Evolutionary conservation across 1,284 basidiomycete genomes (phyloP).

Genomic region (Ganoderma sp.): DNA sequence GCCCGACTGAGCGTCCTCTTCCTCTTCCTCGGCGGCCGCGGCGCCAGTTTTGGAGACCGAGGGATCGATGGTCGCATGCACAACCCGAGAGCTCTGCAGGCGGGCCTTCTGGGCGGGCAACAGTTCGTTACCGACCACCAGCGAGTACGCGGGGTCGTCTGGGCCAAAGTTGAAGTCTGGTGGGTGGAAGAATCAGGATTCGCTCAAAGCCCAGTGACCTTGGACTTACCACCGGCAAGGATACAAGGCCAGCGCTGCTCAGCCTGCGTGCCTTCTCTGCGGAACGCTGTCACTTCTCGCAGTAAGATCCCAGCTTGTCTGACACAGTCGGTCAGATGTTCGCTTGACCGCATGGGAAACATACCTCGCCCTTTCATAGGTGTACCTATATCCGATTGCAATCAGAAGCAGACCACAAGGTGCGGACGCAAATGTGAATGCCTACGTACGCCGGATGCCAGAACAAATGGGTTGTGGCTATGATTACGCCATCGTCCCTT

Average conservation of each 20-base stretch:
- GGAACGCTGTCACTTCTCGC: conserved; percentile 68
- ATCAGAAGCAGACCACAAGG: conserved; percentile 12
- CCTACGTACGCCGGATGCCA: conserved; percentile 86
- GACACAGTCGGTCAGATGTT: conserved; percentile 19
- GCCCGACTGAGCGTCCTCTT: conserved; percentile 40
- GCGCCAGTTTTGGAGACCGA: conserved; percentile 44
- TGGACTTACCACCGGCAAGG: conserved; percentile 76
- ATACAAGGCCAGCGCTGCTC: conserved; percentile 75
- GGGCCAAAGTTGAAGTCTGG: conserved; percentile 96
- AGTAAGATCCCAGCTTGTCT: conserved; percentile 77
- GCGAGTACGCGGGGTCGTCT: conserved; percentile 82
- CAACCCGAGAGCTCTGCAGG: conserved; percentile 73
- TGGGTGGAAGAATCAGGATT: neutral
- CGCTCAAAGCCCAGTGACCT: neutral
- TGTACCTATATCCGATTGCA: conserved; percentile 56
- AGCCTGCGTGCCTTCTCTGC: conserved; percentile 47
- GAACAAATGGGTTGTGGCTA: conserved; percentile 89
- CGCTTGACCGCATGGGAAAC: conserved; percentile 1
- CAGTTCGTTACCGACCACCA: conserved; percentile 71
- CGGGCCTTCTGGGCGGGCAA: conserved; percentile 57
- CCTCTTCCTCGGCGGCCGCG: conserved; percentile 50
- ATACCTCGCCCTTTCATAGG: conserved; percentile 87
- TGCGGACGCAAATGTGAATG: conserved; percentile 7
- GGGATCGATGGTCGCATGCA: conserved; percentile 83
- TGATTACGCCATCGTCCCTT: conserved; percentile 59